Base-by-base conservation (phyloP, 257 asterid genomes). In the Marsdenia floribunda region DNA sequence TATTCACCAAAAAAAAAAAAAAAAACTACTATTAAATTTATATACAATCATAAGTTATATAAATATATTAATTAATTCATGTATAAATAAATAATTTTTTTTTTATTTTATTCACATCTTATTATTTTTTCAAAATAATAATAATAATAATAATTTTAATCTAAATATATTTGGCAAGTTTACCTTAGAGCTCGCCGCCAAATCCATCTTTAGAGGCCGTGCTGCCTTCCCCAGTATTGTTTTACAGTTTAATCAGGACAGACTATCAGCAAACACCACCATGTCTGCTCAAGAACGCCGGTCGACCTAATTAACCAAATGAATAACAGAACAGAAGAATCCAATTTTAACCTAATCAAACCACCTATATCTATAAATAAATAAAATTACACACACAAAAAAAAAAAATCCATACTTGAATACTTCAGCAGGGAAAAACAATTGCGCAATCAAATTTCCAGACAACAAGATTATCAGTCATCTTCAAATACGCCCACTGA, bases 151-250 rank as follows among this genome's bases (percentile, higher is more conserved):
- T n/a, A n/a, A n/a, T n/a, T n/a, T n/a, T n/a, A n/a, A n/a, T n/a
- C n/a, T n/a, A n/a, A n/a, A n/a, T n/a, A n/a, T n/a, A n/a, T n/a
- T n/a, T n/a, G n/a, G n/a, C n/a, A n/a, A n/a, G n/a, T n/a, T n/a
- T n/a, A 93, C 98, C 96, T 89, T 93, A 91, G 95, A 91, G 77
- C 88, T 86, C 55, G 89, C 83, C 73, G 79, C 87, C 89, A 86
- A 80, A 90, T 93, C 98, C 98, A 93, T 93, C 83, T 74, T 73
- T 44, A 78, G 54, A 37, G 66, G 75, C 78, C 75, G 75, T 67
- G 78, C 75, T 49, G 82, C 79, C 42, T 79, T 71, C 75, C 18
- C 59, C 50, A 67, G 55, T 44, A 47, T 44, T 33, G 69, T 35
- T 38, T 71, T 22, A 57, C 60, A 38, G 80, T 71, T 77, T 54